phyloP scores from a whole-genome alignment of 108 stramenopile species.

The Poteriospumella lacustris region DNA sequence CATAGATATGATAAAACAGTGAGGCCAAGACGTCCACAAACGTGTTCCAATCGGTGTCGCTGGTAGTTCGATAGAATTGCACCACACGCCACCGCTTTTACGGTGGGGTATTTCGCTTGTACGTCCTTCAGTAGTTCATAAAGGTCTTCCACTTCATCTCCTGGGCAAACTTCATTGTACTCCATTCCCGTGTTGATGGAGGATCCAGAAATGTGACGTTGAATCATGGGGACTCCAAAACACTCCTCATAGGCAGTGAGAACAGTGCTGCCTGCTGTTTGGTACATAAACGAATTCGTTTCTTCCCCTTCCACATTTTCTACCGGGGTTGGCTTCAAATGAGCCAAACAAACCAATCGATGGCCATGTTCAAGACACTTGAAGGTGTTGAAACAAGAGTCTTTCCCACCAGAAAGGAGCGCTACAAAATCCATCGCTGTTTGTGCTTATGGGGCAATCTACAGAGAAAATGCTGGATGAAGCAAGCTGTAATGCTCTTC shows the following conservation, averaged over 20 bases:
- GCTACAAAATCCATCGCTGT: conserved; percentile 83
- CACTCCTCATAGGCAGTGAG: conserved; percentile 79
- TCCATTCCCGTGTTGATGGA: conserved; percentile 41
- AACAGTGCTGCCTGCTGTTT: conserved; percentile 78
- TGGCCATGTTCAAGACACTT: conserved; percentile 70
- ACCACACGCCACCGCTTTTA: conserved; percentile 79
- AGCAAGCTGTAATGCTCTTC: too few species aligned
- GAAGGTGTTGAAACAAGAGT: conserved; percentile 68
- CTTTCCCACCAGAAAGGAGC: conserved; percentile 91
- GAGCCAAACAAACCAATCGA: conserved; percentile 77
- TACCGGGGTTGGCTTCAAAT: conserved; percentile 60
- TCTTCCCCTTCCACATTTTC: conserved; percentile 48
- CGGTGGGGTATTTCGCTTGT: conserved; percentile 52
- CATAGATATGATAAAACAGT: conserved; percentile 79
- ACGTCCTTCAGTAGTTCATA: conserved; percentile 65
- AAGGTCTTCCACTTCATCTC: conserved; percentile 94
- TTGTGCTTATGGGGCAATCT: too few species aligned
- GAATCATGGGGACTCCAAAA: conserved; percentile 75
- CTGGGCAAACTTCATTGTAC: conserved; percentile 30
- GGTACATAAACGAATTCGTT: conserved; percentile 93
- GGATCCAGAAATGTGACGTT: conserved; percentile 49
- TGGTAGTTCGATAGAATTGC: conserved; percentile 97
- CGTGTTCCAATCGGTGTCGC: conserved; percentile 83
- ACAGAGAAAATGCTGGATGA: too few species aligned
- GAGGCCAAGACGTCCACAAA: conserved; percentile 80